Evolutionary conservation across 345 rosid species (phyloP), one percentile per base, ranked within the genome.

Genomic region (Dipteronia dyeriana): DNA sequence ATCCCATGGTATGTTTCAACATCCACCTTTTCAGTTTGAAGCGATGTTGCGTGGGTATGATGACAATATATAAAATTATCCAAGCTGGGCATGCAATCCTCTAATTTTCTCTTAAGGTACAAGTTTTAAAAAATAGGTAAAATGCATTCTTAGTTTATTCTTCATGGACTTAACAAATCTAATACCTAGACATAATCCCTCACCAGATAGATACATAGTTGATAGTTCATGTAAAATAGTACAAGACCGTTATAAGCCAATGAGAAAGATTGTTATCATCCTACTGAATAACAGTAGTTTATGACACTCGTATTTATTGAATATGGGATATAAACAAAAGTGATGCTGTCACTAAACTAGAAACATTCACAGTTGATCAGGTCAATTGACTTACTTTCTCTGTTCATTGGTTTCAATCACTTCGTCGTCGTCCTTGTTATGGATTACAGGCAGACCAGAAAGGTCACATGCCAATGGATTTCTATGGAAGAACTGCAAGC

Each of bases 381-480:
- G 73, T n/a, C 20, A 66, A 26, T 39, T 4, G 66, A 75, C 87
- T 79, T 80, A 84, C 95, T 63, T 83, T 78, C 86, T 86, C 59
- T 45, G 80, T 56, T 82, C 86, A 22, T 53, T 75, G 57, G 66
- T 72, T 68, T 75, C 81, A 19, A 57, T 74, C 34, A 79, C 43
- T 47, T 88, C 90, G 54, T 86, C 90, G 41, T 86, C 89, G 12
- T 84, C 88, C 73, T 78, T 71, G 43, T 68, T 74, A 80, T 75
- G 63, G 73, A 89, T 62, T 16, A 84, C 77, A 9, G 91, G 93
- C 26, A 91, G 86, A 47, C 85, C 93, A 25, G 90, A 89, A 70
- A 86, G 85, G 68, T 86, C 87, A 23, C 95, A 88, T 0, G 91
- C 88, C 65, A 84, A 69, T 20, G 93, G 95, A 81, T 78, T 80